Base-by-base conservation (phyloP, 371 early-diverging fungal species). In the Globomyces sp. region DNA sequence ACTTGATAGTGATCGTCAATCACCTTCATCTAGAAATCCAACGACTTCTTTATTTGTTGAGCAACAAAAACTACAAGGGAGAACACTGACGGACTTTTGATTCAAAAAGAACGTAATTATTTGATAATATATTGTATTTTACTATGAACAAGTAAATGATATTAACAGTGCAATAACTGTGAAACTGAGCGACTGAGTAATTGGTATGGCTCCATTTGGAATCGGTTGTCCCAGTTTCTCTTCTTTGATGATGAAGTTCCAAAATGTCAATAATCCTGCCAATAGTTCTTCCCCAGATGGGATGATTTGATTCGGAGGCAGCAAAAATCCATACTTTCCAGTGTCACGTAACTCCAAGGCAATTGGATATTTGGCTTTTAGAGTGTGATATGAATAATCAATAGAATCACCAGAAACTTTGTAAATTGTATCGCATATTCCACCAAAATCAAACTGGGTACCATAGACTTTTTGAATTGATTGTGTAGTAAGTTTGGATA, bases 261-360 rank as follows among this genome's bases (percentile, higher is more conserved):
- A 44, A 44, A 60, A 60, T 37, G 55, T 6, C 8, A 55, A 6
- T n/a, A 55, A 24, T 6, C 44, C 58, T 11, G 63, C 77, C 3
- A 64, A 39, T 3, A 67, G 67, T 51, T 77, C 78, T 60, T 78
- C 69, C 1, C 75, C 78, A 36, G 71, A 63, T 1, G 75, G 75
- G 6, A 76, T 48, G 50, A 79, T 79, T 66, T 74, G 73, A 44
- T 43, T 43, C 37, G 79, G 60, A 6, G 79, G 79, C 58, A 79
- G 67, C 40, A 73, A 2, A 67, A 79, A 78, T 1, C 76, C 76
- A 50, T 66, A 52, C 9, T 44, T 44, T 0, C 70, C 72, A 1
- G 67, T 72, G 55, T 73, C 76, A 9, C 76, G 64, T 36, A 67
- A 45, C 13, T 50, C 52, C 11, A 50, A 34, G 6, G 52, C 50